These are phyloP conservation scores for Gaeumannomyces sp. DNA, from an alignment of 2,329 filamentous ascomycete species.

Conservation along the genomic window DNA sequence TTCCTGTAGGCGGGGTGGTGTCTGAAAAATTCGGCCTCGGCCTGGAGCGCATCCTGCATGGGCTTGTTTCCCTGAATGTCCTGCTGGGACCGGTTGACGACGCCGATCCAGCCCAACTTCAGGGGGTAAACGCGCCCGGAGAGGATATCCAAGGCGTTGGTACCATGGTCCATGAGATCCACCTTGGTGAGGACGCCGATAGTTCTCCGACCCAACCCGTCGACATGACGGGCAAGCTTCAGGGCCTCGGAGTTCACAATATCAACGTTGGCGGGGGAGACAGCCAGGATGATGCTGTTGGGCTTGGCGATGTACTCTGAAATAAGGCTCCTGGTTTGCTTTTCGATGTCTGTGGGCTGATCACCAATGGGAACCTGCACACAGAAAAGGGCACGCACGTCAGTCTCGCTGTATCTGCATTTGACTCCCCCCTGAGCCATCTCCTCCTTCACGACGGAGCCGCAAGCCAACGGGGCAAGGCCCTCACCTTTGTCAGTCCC, in stretches of 20 bases:
- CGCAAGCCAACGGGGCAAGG: neutral
- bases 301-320: conserved; percentile 98
- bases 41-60: conserved; percentile 83
- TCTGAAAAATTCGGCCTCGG: conserved; percentile 91
- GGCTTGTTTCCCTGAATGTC: conserved; percentile 95
- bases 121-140: conserved; percentile 93
- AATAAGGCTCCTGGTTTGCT: conserved; percentile 94
- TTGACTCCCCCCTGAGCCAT: neutral
- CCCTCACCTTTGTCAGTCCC: conserved; percentile 78
- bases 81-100: conserved; percentile 96
- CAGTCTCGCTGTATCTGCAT: neutral
- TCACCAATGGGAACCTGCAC: conserved; percentile 35
- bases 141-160: conserved; percentile 97
- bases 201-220: conserved; percentile 93
- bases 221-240: conserved; percentile 93
- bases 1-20: conserved; percentile 97
- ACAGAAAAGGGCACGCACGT: conserved; percentile 4
- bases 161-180: conserved; percentile 97
- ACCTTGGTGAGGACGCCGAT: conserved; percentile 99
- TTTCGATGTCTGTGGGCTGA: conserved; percentile 32
- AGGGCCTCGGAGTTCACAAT: conserved; percentile 97
- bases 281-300: conserved; percentile 94
- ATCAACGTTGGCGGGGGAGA: conserved; percentile 95
- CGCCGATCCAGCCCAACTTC: conserved; percentile 95
- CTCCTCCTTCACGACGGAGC: neutral